Percentiles rank a stretch among this genome's conserved stretches.
Conservation (phyloP, 495 filamentous ascomycete genomes). For the Penicillium salamii region DNA sequence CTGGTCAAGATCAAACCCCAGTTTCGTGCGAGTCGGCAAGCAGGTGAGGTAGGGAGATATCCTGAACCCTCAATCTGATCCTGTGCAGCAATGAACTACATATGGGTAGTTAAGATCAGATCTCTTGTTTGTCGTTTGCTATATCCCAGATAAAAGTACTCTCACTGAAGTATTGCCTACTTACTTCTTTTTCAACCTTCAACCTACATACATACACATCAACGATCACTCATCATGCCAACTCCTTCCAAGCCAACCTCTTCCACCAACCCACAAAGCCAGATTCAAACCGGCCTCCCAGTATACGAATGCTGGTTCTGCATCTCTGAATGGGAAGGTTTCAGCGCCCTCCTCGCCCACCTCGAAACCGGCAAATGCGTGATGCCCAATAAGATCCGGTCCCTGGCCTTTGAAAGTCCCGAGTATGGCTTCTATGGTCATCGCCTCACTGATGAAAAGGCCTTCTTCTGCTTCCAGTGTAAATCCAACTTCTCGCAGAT, state of each 20-base stretch:
- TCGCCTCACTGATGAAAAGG: not conserved
- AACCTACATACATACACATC: too few species aligned
- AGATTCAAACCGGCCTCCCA: not conserved
- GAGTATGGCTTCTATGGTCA: not conserved
- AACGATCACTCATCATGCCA: too few species aligned
- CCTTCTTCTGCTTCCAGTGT: slow-evolving; percentile 2
- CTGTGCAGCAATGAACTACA: too few species aligned
- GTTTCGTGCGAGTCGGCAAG: too few species aligned
- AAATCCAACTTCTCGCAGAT: not conserved
- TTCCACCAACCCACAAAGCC: not conserved
- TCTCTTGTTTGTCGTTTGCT: too few species aligned
- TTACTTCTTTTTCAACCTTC: too few species aligned
- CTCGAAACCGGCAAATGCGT: not conserved
- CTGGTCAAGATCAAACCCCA: too few species aligned
- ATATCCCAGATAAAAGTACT: too few species aligned
- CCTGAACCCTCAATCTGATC: not conserved
- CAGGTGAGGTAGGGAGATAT: too few species aligned
- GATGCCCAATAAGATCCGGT: not conserved
- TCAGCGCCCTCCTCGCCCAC: not conserved
- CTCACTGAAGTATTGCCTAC: too few species aligned
- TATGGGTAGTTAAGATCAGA: too few species aligned
- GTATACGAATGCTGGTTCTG: slow-evolving; percentile 7
- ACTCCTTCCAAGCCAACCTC: too few species aligned
- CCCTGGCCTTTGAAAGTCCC: slow-evolving; percentile 1
- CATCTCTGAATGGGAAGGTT: not conserved